Percentiles rank a stretch among this genome's conserved stretches.
These are phyloP conservation scores for Entelexis paramagnoliae DNA, from an alignment of 1,139 yeast species.

Conservation along the genomic window DNA sequence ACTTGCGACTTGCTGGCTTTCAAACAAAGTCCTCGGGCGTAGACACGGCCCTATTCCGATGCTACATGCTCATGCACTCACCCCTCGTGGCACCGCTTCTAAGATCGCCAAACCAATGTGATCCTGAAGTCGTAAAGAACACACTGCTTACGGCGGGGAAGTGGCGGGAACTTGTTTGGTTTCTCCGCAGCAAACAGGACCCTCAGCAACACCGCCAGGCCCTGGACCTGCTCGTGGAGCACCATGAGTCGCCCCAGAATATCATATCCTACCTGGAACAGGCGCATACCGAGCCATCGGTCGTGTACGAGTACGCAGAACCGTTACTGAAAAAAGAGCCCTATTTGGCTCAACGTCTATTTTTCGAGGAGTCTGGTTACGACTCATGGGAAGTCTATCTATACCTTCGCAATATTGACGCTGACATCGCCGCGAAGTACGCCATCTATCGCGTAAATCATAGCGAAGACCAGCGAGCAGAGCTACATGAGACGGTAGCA, in stretches of 20 bases:
- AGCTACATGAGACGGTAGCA: constrained; percentile 46
- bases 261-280: constrained; percentile 17
- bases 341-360: constrained; percentile 42
- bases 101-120: constrained; percentile 65
- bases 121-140: constrained; percentile 49
- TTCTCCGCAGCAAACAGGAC: constrained; percentile 51
- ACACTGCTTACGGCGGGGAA: constrained; percentile 44
- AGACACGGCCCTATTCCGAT: constrained; percentile 69
- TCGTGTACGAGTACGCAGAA: constrained; percentile 49
- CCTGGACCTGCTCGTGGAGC: constrained; percentile 51
- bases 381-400: constrained; percentile 24
- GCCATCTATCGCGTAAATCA: constrained; percentile 28
- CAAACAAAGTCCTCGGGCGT: constrained; percentile 34
- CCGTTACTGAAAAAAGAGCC: constrained; percentile 44
- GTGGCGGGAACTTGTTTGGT: constrained; percentile 66
- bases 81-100: constrained; percentile 74
- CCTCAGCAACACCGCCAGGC: constrained; percentile 49
- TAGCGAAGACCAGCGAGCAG: constrained; percentile 39
- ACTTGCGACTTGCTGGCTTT: constrained; percentile 27
- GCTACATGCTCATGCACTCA: constrained; percentile 59
- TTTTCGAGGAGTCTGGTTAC: constrained; percentile 56
- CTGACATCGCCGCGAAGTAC: constrained; percentile 10
- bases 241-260: constrained; percentile 49
- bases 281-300: constrained; percentile 35
- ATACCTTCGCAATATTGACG: constrained; percentile 36